Evolutionary conservation across 495 filamentous ascomycete species (phyloP).

Genomic region (Tuber melanosporum): DNA sequence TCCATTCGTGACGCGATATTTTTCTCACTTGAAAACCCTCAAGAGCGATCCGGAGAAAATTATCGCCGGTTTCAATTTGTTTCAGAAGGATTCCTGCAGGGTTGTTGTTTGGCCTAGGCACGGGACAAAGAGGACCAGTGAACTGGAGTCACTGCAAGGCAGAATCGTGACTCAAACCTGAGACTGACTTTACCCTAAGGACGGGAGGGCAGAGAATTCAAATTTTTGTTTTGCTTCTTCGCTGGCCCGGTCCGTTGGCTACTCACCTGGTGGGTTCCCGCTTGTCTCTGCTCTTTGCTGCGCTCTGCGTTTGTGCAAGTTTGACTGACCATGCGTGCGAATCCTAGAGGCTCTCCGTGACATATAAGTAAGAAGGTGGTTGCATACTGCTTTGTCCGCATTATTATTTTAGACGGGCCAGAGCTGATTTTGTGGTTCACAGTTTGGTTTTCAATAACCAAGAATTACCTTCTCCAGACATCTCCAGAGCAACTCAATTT

Average conservation of each 20-base stretch:
- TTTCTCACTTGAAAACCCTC: constrained; percentile 10
- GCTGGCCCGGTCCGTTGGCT: constrained; percentile 7
- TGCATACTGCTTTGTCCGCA: constrained; percentile 20
- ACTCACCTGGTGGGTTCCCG: constrained; percentile 20
- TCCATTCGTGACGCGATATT: constrained; percentile 19
- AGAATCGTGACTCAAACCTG: constrained; percentile 26
- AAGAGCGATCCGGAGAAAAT: constrained; percentile 16
- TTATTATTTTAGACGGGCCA: constrained; percentile 18
- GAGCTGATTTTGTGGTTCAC: constrained; percentile 29
- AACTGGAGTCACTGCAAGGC: constrained; percentile 30
- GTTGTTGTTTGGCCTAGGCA: constrained; percentile 26
- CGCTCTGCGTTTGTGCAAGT: constrained; percentile 25
- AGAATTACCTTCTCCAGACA: constrained; percentile 13
- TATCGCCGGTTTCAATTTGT: constrained; percentile 20
- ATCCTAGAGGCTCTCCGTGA: constrained; percentile 26
- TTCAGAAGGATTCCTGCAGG: constrained; percentile 38
- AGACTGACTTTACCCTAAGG: constrained; percentile 12
- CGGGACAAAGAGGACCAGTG: constrained; percentile 29
- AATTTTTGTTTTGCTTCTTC: constrained; percentile 8
- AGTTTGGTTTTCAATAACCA: constrained; percentile 8
- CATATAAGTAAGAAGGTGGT: constrained; percentile 35
- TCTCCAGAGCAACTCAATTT: constrained; percentile 16
- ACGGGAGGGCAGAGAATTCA: constrained; percentile 28
- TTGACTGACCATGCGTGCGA: constrained; percentile 34
- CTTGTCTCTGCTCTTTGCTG: constrained; percentile 19